phyloP scores from a whole-genome alignment of 2,329 filamentous ascomycete species.

The Talaromyces atroroseus region DNA sequence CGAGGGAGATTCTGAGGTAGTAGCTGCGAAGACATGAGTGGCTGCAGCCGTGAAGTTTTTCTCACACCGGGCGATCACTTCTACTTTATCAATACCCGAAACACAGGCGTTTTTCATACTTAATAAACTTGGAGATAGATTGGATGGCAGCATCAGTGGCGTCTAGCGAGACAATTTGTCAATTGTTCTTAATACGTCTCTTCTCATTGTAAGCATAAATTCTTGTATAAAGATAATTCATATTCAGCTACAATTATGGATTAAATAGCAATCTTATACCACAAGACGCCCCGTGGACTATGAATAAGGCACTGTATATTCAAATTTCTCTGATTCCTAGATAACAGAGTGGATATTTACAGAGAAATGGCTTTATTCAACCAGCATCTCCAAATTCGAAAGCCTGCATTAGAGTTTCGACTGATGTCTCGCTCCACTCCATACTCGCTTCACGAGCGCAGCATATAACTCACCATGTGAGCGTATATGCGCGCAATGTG shows the following conservation, averaged over 20 bases:
- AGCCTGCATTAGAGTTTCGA: background rate
- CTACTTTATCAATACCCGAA: conserved; percentile 1
- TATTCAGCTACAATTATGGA: background rate
- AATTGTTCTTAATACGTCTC: conserved; percentile 5
- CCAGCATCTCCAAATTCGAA: background rate
- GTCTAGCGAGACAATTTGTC: conserved; percentile 2
- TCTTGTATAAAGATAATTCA: background rate
- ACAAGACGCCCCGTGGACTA: background rate
- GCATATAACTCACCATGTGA: conserved; percentile 4
- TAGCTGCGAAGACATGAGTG: background rate
- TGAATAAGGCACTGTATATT: background rate
- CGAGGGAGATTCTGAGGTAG: background rate
- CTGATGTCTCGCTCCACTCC: background rate
- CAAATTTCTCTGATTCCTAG: background rate
- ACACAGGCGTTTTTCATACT: conserved; percentile 3
- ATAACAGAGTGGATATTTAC: background rate
- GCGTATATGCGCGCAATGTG: conserved; percentile 11
- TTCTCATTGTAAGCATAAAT: conserved; percentile 4
- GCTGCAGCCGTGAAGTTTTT: background rate
- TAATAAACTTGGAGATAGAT: conserved; percentile 1
- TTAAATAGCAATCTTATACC: background rate
- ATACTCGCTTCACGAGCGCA: background rate
- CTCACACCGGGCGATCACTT: background rate
- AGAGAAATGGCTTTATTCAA: background rate
- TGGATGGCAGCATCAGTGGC: conserved; percentile 9